phyloP scores from a whole-genome alignment of 805 yeast genomes.

The Candida ponderosae region DNA sequence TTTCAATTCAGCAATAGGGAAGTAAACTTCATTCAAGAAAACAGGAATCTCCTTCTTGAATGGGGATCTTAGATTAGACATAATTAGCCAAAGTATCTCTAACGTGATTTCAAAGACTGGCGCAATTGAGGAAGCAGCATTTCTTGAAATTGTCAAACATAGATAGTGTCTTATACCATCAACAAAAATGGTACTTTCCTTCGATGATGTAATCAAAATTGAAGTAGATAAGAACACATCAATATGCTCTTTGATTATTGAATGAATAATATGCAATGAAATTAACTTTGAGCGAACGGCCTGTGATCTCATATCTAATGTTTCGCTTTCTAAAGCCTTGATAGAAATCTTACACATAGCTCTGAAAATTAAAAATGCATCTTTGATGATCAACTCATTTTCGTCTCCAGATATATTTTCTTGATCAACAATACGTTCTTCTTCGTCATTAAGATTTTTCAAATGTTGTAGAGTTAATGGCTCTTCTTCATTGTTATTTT shows the following conservation, averaged over 20 bases:
- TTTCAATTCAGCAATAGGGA: slow-evolving; percentile 89
- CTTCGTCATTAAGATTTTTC: slow-evolving; percentile 49
- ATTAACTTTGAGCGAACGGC: slow-evolving; percentile 86
- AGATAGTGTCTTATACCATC: slow-evolving; percentile 80
- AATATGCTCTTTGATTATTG: slow-evolving; percentile 77
- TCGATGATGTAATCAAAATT: slow-evolving; percentile 43
- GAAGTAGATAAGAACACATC: slow-evolving; percentile 63
- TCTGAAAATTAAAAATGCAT: slow-evolving; percentile 87
- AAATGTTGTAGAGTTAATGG: slow-evolving; percentile 54
- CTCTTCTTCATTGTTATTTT: slow-evolving; percentile 22
- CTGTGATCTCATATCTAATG: slow-evolving; percentile 81
- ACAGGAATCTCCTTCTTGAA: slow-evolving; percentile 93
- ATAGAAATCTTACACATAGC: slow-evolving; percentile 92
- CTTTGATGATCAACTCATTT: slow-evolving; percentile 70
- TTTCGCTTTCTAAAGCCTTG: slow-evolving; percentile 70
- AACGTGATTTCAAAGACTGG: slow-evolving; percentile 88
- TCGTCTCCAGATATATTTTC: slow-evolving; percentile 41
- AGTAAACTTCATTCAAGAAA: slow-evolving; percentile 84
- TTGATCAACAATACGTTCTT: slow-evolving; percentile 44
- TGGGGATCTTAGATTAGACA: slow-evolving; percentile 75
- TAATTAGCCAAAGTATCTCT: slow-evolving; percentile 88
- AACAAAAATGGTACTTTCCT: slow-evolving; percentile 54
- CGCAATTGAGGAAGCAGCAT: slow-evolving; percentile 86
- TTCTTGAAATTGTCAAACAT: slow-evolving; percentile 75
- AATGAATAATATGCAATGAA: slow-evolving; percentile 81